Base-by-base conservation (phyloP, 768 basidiomycete species). In the Cystofilobasidium bisporidii region DNA sequence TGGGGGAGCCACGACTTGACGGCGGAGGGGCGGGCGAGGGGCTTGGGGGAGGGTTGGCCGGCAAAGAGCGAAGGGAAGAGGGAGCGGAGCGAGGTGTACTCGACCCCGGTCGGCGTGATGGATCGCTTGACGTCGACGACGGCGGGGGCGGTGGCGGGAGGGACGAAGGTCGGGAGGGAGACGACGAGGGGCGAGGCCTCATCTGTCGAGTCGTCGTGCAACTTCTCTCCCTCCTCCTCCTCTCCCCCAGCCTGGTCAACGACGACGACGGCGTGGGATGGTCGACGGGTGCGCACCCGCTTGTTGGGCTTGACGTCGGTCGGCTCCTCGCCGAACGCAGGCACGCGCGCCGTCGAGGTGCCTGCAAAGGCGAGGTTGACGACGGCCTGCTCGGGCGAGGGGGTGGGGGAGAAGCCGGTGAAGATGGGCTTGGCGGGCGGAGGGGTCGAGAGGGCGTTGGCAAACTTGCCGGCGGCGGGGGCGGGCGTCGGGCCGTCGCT, bases 51-150 rank as follows among this genome's bases (percentile, higher is more conserved):
- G 53, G 53, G 53, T 24, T 10, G 5, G n/a, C 53, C 53, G 3
- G 2, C 28, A 20, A 56, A 56, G 8, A 56, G 53, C 18, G 28
- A 30, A 3, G 53, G 53, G 30, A 56, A 56, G 28, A 56, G 53
- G 5, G 6, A 2, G 14, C 53, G 53, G 53, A 56, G 53, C 28
- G 53, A 56, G 28, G 53, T 56, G 30, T 56, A 56, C 53, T 56
- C 53, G 53, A 56, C 53, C 2, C 53, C 53, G 8, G 53, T 56
- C 6, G 53, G 53, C 53, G 53, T 56, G 53, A 56, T 15, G 53
- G 53, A 56, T 17, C 53, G 53, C 28, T 50, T 50, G 48, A 20
- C 48, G 22, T 15, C 48, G 48, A 20, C 14, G 48, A 50, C n/a
- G n/a, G n/a, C n/a, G n/a, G n/a, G n/a, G n/a, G n/a, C n/a, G n/a